Evolutionary conservation across 768 basidiomycete species (phyloP).

Genomic region (Mycena latifolia): DNA sequence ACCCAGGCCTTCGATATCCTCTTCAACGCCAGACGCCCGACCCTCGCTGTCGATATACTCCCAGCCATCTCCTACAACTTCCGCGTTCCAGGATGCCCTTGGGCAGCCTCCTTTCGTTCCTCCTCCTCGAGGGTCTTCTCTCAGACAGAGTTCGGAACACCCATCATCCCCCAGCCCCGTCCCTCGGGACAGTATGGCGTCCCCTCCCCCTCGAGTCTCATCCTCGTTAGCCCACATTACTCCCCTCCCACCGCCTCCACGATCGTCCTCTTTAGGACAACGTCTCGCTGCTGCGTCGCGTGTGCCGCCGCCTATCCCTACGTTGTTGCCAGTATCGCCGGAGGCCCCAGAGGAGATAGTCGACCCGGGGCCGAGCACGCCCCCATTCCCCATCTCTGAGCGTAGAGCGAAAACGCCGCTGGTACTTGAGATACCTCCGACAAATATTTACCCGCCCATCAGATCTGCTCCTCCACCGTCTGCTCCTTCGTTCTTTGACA

Average conservation of each 20-base stretch:
- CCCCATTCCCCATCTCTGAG: conserved; percentile 53
- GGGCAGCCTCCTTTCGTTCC: conserved; percentile 44
- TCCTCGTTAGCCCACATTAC: conserved; percentile 67
- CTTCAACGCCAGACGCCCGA: conserved; percentile 57
- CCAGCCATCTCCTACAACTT: conserved; percentile 79
- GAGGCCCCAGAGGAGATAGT: conserved; percentile 42
- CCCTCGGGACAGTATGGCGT: conserved; percentile 55
- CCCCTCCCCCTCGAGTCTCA: conserved; percentile 73
- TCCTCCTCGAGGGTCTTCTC: conserved; percentile 32
- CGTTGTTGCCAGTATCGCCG: conserved; percentile 15
- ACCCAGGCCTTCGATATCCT: conserved; percentile 63
- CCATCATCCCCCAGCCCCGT: conserved; percentile 43
- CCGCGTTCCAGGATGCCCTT: conserved; percentile 81
- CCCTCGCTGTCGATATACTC: conserved; percentile 77
- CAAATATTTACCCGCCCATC: conserved; percentile 53
- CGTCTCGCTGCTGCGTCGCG: conserved; percentile 8
- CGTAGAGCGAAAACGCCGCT: conserved; percentile 48
- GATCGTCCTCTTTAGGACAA: conserved; percentile 47
- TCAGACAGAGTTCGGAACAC: conserved; percentile 27
- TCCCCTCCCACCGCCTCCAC: conserved; percentile 69
- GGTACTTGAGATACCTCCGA: conserved; percentile 61
- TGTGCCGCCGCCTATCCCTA: conserved; percentile 5
- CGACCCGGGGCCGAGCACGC: conserved; percentile 59
- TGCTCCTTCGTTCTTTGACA: conserved; percentile 82
- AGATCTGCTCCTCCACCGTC: conserved; percentile 75